Base-by-base conservation (phyloP, 164 flowering plant species). In the Liriodendron chinense region DNA sequence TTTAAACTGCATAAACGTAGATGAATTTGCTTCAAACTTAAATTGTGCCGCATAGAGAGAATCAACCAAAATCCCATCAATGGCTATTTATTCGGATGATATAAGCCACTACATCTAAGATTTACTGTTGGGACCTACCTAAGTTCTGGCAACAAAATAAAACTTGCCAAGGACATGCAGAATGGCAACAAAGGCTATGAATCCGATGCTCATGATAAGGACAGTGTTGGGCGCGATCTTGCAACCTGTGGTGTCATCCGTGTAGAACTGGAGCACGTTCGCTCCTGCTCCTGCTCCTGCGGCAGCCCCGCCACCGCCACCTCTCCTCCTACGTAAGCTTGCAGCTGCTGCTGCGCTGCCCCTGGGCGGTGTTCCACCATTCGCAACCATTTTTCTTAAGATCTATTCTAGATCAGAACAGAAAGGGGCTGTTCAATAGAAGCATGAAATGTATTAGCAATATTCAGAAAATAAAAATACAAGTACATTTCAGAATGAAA, bases 281-380 rank as follows among this genome's bases (percentile, higher is more conserved):
- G 63, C 64, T 49, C 90, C 93, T 47, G 84, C 73, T 49, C 90
- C 93, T 47, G 84, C 73, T 21, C 89, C 89, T 0, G 85, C 70
- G 12, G 89, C 85, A 3, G 62, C 62, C 16, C 20, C 62, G 62
- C 62, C 62, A 57, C 1, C 73, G 23, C 86, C 57, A 43, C 91
- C 77, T 73, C 89, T 88, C 78, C 93, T 86, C 85, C 97, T 82
- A 1, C 94, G 86, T 74, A 88, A 76, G 78, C 85, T 85, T 24
- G 90, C 91, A 78, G 96, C 81, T 18, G 96, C 96, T 18, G 93
- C 94, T 69, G 94, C 92, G 66, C 85, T 89, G 76, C 94, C 92
- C 76, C 94, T 87, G 2, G 82, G 87, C 13, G 93, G 91, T 48
- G 81, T 86, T 71, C 80, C 80, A 81, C 88, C 90, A 71, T 72